Base-by-base conservation (phyloP, 2,329 filamentous ascomycete genomes). In the Lomentospora prolificans region DNA sequence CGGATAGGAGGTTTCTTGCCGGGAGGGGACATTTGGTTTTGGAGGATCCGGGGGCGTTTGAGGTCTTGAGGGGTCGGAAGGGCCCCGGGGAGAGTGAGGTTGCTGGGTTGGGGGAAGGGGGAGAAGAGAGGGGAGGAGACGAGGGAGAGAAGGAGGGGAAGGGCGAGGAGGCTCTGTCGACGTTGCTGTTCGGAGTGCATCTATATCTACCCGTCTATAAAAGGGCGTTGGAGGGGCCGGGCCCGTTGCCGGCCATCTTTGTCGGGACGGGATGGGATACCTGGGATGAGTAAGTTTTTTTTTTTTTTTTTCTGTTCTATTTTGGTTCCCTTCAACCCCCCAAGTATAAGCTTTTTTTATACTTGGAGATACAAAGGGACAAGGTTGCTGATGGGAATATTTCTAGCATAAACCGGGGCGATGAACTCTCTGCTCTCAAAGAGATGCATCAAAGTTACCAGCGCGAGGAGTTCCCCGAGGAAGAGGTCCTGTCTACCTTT, bases 101-200 rank as follows among this genome's bases (percentile, higher is more conserved):
- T n/a, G 33, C 4, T 4, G 33, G 33, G 1, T 39, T 71, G 75
- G n/a, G 51, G 63, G 0, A 62, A 67, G 0, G 19, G 17, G 5
- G 51, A 12, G 31, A 31, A 19, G 17, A 46, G 41, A 17, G 4
- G 41, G 41, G 9, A 8, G 41, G 3, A 3, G 14, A 19, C 12
- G 39, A 14, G 3, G 14, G 14, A 22, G 14, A 6, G n/a, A 19
- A 46, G 19, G 19, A 46, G n/a, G 71, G 75, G 14, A 51, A 63
- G 9, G 36, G 12, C 9, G 52, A 25, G 33, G 30, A 33, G 30
- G 30, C 7, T 7, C 12, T 12, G 12, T 33, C 30, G 6, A 77
- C 80, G 0, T 64, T 89, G 1, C 70, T 86, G 2, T 88, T 80
- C 60, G 84, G 80, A 1, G 74, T 87, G 0, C 84, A 87, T 53